Base-by-base conservation (phyloP, 2,329 filamentous ascomycete species). In the Aspergillus amoenus region DNA sequence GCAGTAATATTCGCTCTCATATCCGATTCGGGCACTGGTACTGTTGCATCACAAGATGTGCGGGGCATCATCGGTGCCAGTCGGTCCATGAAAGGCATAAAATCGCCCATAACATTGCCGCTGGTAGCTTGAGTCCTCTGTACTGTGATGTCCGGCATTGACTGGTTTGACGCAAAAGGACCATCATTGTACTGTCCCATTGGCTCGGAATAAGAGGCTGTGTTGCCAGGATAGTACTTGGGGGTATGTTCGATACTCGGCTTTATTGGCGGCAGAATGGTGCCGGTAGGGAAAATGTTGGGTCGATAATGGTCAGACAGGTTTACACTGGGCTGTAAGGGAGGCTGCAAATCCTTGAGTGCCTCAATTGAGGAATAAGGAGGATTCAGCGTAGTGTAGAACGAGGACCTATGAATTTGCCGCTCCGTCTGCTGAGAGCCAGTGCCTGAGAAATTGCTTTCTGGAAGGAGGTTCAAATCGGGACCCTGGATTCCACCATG, bases 121-220 rank as follows among this genome's bases (percentile, higher is more conserved):
- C 12, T 48, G 21, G 15, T 5, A 4, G 49, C 34, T 41, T 12
- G 52, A 46, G 39, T 12, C 18, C 9, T n/a, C 6, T 30, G 18
- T 42, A 27, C 17, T 18, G 37, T 15, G 17, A 32, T 39, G 17
- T 37, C 49, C 21, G 17, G 27, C 18, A 41, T 37, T 30, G 42
- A 30, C 5, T 55, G 48, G 17, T 21, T 46, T 37, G 53, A 60
- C 17, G 53, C 54, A 47, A 67, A 67, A 8, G 66, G 64, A 8
- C 65, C 66, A 52, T 69, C 67, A 2, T 56, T 52, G 43, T 69
- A 68, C 24, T 30, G 49, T 18, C 49, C 46, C n/a, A 30, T 24
- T 27, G 27, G 15, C n/a, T 40, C 32, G 11, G 44, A 46, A 39
- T 44, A 30, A 37, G 44, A 17, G 15, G 27, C 5, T 11, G 9